Evolutionary conservation across 331 rosid species (phyloP).

Genomic region (Rhamnella rubrinervis): DNA sequence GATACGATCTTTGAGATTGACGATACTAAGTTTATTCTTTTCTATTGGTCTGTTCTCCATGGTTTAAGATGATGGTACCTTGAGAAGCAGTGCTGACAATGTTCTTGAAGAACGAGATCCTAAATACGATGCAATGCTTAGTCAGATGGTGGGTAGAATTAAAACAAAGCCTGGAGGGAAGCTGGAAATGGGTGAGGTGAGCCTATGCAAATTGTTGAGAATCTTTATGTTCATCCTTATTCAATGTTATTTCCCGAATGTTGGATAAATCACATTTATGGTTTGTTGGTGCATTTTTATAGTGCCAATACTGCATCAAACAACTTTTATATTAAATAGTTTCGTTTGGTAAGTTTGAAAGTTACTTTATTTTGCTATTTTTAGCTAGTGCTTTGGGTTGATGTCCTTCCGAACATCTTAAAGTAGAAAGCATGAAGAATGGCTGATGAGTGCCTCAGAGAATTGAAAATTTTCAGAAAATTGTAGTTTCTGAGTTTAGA

Average conservation of each 20-base stretch:
- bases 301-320: too few relatives aligned
- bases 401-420: too few relatives aligned
- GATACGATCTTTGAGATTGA: slow-evolving; percentile 1
- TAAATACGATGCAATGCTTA: slow-evolving; percentile 80
- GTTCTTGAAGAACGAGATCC: slow-evolving; percentile 76
- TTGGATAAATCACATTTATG: too few relatives aligned
- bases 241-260: neutral
- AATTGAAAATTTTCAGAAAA: too few relatives aligned
- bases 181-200: slow-evolving; percentile 93
- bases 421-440: too few relatives aligned
- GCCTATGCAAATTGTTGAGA: slow-evolving; percentile 22
- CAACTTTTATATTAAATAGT: too few relatives aligned
- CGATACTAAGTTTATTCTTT: slow-evolving; percentile 2
- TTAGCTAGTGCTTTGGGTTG: too few relatives aligned
- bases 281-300: too few relatives aligned
- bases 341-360: too few relatives aligned
- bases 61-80: slow-evolving; percentile 42
- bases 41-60: slow-evolving; percentile 27
- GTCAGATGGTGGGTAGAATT: slow-evolving; percentile 85
- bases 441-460: too few relatives aligned
- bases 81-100: slow-evolving; percentile 47
- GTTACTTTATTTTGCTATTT: too few relatives aligned
- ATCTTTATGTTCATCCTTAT: slow-evolving; percentile 2
- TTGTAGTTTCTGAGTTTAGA: too few relatives aligned
- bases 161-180: slow-evolving; percentile 84